Base-by-base conservation (phyloP, 768 basidiomycete species). In the Pleurotus salmoneostramineus region DNA sequence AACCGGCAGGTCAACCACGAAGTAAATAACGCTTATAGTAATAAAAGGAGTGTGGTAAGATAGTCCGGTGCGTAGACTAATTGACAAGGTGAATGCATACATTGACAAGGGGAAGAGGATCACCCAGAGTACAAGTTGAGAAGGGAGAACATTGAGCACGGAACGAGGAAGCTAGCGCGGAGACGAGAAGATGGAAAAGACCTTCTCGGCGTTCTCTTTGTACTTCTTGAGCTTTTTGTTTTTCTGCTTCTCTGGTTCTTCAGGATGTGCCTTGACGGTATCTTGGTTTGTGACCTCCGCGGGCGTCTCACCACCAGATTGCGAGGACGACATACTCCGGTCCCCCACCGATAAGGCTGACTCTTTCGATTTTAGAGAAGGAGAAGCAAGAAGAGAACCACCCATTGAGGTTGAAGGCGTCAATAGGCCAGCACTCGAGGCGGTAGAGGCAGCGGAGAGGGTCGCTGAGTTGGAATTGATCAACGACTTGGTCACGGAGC, bases 151-250 rank as follows among this genome's bases (percentile, higher is more conserved):
- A 37, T 58, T 36, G 56, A 21, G 46, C 45, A 32, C 8, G 33
- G 34, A 56, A 62, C 60, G 52, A 55, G 68, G 61, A 48, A 69
- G 66, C 65, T 79, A 82, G 58, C 81, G 87, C 60, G 88, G 87
- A 31, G 88, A 83, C 44, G 87, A 87, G 70, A 93, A 93, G 61
- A 93, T 75, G 34, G 90, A 90, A 58, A 93, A 78, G 56, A 93
- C 81, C 62, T 93, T 93, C 76, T 92, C 91, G 2, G 91, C 90
- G 60, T 87, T 88, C 67, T 91, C 87, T 74, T 92, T 93, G 76
- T 91, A 90, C 74, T 87, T 91, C 79, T 87, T 89, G 71, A 91
- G 69, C 71, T 88, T 92, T 77, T 83, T 90, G 66, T 70, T 84
- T 82, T 81, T 87, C 60, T 75, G 75, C 67, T 83, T 86, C 65